Evolutionary conservation across 202 grass and related monocot genomes (phyloP).

Genomic region (Digitaria exilis): DNA sequence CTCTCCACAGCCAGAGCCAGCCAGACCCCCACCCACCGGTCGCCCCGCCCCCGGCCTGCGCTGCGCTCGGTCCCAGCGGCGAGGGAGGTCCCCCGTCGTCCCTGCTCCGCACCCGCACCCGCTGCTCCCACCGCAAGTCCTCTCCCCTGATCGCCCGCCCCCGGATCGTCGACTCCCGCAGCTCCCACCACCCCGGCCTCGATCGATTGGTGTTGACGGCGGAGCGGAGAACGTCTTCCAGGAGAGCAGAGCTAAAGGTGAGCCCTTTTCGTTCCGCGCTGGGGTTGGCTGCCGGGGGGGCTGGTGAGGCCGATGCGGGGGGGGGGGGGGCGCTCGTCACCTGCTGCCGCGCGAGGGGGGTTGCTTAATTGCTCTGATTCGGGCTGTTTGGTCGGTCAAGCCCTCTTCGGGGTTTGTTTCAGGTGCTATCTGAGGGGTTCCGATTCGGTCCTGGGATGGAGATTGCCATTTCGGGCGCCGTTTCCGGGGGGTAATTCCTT

Average conservation of each 20-base stretch:
- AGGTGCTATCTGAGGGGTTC: background rate
- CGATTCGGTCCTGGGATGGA: conserved; percentile 17
- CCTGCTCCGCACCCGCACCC: background rate
- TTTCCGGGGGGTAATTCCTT: background rate
- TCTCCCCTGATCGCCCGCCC: background rate
- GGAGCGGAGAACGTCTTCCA: background rate
- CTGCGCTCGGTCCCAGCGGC: conserved; percentile 7
- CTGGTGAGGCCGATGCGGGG: conserved; percentile 2
- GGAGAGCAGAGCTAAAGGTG: conserved; percentile 8
- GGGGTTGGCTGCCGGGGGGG: background rate
- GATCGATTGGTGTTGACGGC: conserved; percentile 6
- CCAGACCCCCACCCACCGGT: conserved; percentile 20
- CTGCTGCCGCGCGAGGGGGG: background rate
- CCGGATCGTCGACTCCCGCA: conserved; percentile 25
- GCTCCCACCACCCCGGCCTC: background rate
- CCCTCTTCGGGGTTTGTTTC: background rate
- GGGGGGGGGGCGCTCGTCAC: background rate
- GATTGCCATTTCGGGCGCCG: background rate
- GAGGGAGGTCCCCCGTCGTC: background rate
- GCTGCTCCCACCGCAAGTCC: background rate
- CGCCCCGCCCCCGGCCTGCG: background rate
- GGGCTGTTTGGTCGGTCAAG: background rate
- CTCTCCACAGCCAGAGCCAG: background rate
- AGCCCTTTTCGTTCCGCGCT: background rate
- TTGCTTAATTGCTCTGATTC: conserved; percentile 14